These are phyloP conservation scores for Chloranthus sessilifolius DNA, from an alignment of 164 flowering plant species.

Conservation along the genomic window DNA sequence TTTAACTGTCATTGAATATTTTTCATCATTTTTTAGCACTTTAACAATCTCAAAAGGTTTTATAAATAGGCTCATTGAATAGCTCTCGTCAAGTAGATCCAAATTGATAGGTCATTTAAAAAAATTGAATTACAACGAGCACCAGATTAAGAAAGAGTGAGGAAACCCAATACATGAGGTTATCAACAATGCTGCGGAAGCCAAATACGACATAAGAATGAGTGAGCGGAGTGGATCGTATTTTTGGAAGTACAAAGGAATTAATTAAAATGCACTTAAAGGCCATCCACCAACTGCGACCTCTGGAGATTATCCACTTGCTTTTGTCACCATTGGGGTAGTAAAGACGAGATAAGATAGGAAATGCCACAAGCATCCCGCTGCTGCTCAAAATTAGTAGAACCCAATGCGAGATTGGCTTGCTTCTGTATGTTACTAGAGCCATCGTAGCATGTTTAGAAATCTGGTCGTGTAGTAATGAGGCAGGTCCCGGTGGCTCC, in stretches of 20 bases:
- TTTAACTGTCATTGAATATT: too few relatives aligned
- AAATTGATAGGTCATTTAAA: too few relatives aligned
- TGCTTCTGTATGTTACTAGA: conserved; percentile 38
- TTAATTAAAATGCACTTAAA: conserved; percentile 41
- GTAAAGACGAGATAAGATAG: conserved; percentile 87
- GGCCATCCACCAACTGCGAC: conserved; percentile 97
- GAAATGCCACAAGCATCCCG: conserved; percentile 88
- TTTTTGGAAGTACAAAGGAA: conserved; percentile 55
- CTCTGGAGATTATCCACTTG: conserved; percentile 97
- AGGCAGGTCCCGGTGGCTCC: conserved; percentile 12
- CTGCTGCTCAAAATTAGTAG: conserved; percentile 49
- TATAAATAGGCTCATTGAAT: too few relatives aligned
- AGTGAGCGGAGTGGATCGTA: conserved; percentile 50
- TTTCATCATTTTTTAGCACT: too few relatives aligned
- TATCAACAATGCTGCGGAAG: conserved; percentile 81
- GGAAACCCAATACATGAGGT: conserved; percentile 83
- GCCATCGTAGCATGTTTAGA: conserved; percentile 21
- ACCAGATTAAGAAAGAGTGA: too few relatives aligned
- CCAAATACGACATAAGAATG: conserved; percentile 60
- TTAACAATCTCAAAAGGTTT: too few relatives aligned
- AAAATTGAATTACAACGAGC: too few relatives aligned
- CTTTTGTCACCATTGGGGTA: conserved; percentile 73
- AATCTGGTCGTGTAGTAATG: conserved; percentile 22
- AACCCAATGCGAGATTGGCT: conserved; percentile 69
- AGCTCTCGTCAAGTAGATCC: too few relatives aligned